Evolutionary conservation across 2,329 filamentous ascomycete species (phyloP).

Genomic region (Malbranchea zuffiana): DNA sequence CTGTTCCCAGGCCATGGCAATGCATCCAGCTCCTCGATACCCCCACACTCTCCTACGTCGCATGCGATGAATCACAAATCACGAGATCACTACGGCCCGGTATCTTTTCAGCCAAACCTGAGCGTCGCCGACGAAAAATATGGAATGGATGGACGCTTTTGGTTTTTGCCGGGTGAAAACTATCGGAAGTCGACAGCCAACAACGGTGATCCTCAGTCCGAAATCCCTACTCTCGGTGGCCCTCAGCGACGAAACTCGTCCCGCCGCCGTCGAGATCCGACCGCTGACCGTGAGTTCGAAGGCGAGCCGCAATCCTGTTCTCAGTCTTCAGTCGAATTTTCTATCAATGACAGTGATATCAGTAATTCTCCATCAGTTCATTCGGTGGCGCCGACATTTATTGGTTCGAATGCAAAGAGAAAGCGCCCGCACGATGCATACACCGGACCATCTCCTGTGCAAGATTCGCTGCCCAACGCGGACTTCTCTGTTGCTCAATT

Average conservation of each 20-base stretch:
- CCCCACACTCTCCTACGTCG: not conserved
- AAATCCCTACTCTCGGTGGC: constrained; percentile 32
- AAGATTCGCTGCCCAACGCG: not conserved
- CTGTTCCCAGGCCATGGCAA: constrained; percentile 27
- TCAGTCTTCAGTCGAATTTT: constrained; percentile 21
- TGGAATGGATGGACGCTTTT: constrained; percentile 37
- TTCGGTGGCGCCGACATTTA: constrained; percentile 16
- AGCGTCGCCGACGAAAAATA: constrained; percentile 45
- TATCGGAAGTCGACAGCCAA: constrained; percentile 6
- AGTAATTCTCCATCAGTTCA: constrained; percentile 14
- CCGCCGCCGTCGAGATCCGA: too few species aligned
- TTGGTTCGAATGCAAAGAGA: constrained; percentile 22
- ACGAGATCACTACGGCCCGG: constrained; percentile 34
- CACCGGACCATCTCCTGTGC: constrained; percentile 2
- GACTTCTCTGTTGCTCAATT: not conserved
- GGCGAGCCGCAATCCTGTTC: constrained; percentile 8
- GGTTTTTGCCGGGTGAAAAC: constrained; percentile 21
- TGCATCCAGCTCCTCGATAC: not conserved
- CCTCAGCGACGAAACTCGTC: too few species aligned
- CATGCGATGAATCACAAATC: not conserved
- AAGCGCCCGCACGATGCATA: constrained; percentile 13
- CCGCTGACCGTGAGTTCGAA: constrained; percentile 4
- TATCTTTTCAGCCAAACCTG: constrained; percentile 42
- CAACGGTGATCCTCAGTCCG: constrained; percentile 12
- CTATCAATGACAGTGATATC: constrained; percentile 15